These are phyloP conservation scores for Xylaria sp. DNA, from an alignment of 2,329 filamentous ascomycete genomes.

Conservation along the genomic window DNA sequence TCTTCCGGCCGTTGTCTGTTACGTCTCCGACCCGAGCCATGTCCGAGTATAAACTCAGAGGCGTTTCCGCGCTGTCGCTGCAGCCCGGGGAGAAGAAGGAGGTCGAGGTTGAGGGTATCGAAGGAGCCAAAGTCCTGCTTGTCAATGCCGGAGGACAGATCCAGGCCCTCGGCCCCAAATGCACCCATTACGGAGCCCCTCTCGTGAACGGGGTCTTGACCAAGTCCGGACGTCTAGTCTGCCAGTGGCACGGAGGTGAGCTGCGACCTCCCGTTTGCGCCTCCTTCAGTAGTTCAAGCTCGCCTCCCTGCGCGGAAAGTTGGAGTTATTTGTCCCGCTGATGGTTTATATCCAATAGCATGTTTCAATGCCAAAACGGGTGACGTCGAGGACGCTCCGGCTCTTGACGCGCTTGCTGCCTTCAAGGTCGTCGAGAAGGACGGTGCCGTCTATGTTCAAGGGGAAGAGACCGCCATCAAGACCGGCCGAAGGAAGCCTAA, in stretches of 20 bases:
- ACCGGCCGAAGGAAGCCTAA: constrained; percentile 77
- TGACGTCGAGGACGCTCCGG: constrained; percentile 95
- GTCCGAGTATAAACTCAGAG: constrained; percentile 79
- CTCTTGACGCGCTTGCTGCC: constrained; percentile 83
- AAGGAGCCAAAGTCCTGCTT: constrained; percentile 86
- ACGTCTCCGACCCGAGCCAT: constrained; percentile 54
- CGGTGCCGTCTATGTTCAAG: constrained; percentile 85
- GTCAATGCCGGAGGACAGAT: constrained; percentile 77
- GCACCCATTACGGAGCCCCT: constrained; percentile 93
- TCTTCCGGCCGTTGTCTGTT: constrained; percentile 33
- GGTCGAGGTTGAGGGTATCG: constrained; percentile 88
- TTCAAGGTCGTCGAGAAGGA: constrained; percentile 86
- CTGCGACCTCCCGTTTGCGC: constrained; percentile 26
- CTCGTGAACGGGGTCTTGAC: constrained; percentile 87
- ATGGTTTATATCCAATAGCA: constrained; percentile 61
- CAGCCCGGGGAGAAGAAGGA: constrained; percentile 87
- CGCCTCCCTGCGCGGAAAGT: not conserved
- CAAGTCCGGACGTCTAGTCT: constrained; percentile 84
- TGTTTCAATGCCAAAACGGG: constrained; percentile 92
- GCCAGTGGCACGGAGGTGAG: constrained; percentile 94
- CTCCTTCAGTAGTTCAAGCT: not conserved
- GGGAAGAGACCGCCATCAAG: constrained; percentile 82
- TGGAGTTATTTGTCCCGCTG: constrained; percentile 18
- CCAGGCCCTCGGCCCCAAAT: constrained; percentile 84
- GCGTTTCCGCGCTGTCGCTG: constrained; percentile 77